Evolutionary conservation across 306 rosid species (phyloP).

Genomic region (Dryas drummondii): DNA sequence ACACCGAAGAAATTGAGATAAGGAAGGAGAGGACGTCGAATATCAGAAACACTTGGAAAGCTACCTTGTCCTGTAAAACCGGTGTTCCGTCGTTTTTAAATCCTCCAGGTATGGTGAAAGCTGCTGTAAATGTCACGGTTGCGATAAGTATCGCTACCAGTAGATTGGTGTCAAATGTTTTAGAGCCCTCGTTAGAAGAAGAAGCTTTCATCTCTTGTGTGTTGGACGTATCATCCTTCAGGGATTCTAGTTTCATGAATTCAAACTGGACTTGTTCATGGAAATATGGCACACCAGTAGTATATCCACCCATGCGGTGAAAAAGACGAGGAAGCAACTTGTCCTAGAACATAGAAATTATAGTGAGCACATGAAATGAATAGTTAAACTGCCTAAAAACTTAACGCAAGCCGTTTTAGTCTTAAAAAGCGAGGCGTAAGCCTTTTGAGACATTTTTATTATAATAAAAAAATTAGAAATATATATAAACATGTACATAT

Average conservation of each 20-base stretch:
- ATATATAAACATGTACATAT: too few species aligned
- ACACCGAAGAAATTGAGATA: neutral
- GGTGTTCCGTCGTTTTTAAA: neutral
- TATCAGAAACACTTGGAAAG: neutral
- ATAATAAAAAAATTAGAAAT: too few species aligned
- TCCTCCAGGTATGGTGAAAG: neutral
- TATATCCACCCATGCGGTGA: neutral
- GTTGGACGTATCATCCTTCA: neutral
- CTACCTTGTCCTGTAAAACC: neutral
- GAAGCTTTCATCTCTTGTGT: too few species aligned
- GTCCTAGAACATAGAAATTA: too few species aligned
- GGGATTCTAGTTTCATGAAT: neutral
- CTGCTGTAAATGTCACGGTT: neutral
- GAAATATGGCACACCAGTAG: neutral
- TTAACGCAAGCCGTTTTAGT: too few species aligned
- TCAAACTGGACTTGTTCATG: neutral
- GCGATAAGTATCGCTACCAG: neutral
- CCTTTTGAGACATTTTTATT: too few species aligned
- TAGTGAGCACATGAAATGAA: too few species aligned
- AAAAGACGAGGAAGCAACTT: too few species aligned
- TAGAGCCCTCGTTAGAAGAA: neutral
- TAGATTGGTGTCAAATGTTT: neutral
- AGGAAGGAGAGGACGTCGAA: neutral
- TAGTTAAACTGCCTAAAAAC: too few species aligned
- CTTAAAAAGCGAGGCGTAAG: too few species aligned